Conservation (phyloP, 2,329 filamentous ascomycete genomes). For the Fusarium algeriense region DNA sequence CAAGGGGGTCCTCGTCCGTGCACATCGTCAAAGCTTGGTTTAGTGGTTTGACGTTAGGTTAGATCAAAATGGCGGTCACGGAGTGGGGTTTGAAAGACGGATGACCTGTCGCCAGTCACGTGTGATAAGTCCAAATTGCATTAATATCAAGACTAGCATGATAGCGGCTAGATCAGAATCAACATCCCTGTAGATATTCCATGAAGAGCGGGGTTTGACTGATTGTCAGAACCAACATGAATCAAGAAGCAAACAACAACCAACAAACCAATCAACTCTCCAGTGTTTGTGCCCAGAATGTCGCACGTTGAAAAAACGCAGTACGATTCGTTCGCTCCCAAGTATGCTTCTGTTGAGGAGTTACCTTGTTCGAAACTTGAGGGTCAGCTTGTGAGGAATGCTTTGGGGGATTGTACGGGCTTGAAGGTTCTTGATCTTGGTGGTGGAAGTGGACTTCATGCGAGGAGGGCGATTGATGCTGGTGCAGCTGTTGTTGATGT, state of each 20-base stretch:
- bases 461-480: not conserved
- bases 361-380: not conserved
- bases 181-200: not conserved
- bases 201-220: slow-evolving; percentile 4
- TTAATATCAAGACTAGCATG: not conserved
- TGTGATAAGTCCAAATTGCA: not conserved
- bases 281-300: not conserved
- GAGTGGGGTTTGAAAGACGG: not conserved
- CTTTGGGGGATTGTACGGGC: not conserved
- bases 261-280: not conserved
- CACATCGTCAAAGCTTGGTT: not conserved
- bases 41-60: not conserved
- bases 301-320: not conserved
- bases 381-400: not conserved
- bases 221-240: not conserved
- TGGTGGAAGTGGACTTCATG: slow-evolving; percentile 2
- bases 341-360: slow-evolving; percentile 10
- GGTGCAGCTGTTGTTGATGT: not conserved
- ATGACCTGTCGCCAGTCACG: not conserved
- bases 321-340: slow-evolving; percentile 5
- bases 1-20: not conserved
- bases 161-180: not conserved
- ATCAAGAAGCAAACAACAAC: not conserved
- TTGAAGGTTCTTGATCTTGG: slow-evolving; percentile 1
- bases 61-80: not conserved